Evolutionary conservation across 2,329 filamentous ascomycete species (phyloP).

Genomic region (Alternaria arbusti): DNA sequence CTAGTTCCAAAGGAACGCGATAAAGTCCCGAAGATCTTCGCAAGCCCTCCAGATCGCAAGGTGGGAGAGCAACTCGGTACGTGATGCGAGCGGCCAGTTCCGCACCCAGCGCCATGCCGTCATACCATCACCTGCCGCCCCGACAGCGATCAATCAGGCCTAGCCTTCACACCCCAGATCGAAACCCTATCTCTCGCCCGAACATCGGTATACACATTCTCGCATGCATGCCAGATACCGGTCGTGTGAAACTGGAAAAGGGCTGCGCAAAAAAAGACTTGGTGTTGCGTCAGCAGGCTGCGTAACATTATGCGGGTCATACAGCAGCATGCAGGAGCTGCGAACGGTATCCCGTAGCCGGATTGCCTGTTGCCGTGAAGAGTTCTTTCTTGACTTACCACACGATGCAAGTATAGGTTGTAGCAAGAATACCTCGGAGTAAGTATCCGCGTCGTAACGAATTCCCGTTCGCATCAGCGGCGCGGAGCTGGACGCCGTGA

Average conservation of each 20-base stretch:
- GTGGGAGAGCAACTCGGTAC: neutral
- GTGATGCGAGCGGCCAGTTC: neutral
- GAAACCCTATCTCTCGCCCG: neutral
- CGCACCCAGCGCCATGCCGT: neutral
- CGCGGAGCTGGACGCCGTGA: neutral
- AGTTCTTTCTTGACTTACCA: neutral
- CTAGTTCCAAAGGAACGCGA: neutral
- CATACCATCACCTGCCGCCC: neutral
- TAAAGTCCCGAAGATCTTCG: neutral
- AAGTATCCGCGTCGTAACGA: neutral
- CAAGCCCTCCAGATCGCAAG: neutral
- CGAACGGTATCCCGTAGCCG: slow-evolving; percentile 2
- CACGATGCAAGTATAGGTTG: neutral
- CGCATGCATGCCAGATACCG: neutral
- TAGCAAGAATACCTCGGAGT: neutral
- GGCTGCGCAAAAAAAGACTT: neutral
- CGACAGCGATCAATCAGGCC: neutral
- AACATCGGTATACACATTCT: slow-evolving; percentile 3
- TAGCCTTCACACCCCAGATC: neutral
- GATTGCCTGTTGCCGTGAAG: neutral
- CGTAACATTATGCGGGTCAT: slow-evolving; percentile 13
- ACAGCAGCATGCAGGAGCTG: slow-evolving; percentile 2
- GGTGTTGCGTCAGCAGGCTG: slow-evolving; percentile 11
- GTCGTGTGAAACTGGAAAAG: neutral
- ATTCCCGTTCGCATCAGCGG: neutral